Evolutionary conservation across 352 stramenopile species (phyloP).

Genomic region (Phytophthora vignae): DNA sequence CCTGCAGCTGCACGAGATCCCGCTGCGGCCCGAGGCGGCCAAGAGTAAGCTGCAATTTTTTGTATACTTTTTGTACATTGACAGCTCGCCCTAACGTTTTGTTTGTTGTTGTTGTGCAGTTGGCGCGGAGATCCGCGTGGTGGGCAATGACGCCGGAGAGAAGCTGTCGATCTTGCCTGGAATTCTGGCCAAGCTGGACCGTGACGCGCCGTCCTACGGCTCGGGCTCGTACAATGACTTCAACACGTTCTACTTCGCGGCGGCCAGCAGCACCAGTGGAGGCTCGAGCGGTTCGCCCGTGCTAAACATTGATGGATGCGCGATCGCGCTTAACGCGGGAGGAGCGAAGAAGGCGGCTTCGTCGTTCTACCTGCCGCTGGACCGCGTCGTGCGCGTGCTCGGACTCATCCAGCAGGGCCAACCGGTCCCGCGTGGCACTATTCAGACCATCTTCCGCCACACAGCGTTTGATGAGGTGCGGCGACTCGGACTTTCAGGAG

Average conservation of each 20-base stretch:
- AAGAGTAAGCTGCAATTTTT: conserved; percentile 52
- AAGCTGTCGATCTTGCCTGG: conserved; percentile 92
- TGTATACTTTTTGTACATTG: not conserved
- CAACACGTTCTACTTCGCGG: conserved; percentile 94
- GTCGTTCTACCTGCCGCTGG: conserved; percentile 92
- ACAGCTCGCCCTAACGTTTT: not conserved
- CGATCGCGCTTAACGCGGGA: conserved; percentile 93
- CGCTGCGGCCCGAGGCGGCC: conserved; percentile 82
- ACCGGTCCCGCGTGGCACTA: conserved; percentile 73
- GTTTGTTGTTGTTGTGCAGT: conserved; percentile 46
- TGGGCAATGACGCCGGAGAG: conserved; percentile 93
- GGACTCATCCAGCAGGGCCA: conserved; percentile 63
- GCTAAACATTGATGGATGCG: conserved; percentile 87
- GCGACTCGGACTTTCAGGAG: conserved; percentile 72
- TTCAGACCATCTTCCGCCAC: conserved; percentile 91
- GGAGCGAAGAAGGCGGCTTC: conserved; percentile 89
- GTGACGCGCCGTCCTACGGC: conserved; percentile 90
- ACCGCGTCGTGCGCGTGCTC: conserved; percentile 87
- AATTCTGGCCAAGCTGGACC: conserved; percentile 92
- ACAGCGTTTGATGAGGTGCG: conserved; percentile 92
- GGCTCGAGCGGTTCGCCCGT: conserved; percentile 91
- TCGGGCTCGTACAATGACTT: conserved; percentile 92
- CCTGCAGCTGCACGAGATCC: conserved; percentile 85
- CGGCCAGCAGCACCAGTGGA: conserved; percentile 87
- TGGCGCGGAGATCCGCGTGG: conserved; percentile 91